Percentiles rank a stretch among this genome's conserved stretches.
phyloP scores from a whole-genome alignment of 2,329 filamentous ascomycete species.

The Cladosporium sp. region DNA sequence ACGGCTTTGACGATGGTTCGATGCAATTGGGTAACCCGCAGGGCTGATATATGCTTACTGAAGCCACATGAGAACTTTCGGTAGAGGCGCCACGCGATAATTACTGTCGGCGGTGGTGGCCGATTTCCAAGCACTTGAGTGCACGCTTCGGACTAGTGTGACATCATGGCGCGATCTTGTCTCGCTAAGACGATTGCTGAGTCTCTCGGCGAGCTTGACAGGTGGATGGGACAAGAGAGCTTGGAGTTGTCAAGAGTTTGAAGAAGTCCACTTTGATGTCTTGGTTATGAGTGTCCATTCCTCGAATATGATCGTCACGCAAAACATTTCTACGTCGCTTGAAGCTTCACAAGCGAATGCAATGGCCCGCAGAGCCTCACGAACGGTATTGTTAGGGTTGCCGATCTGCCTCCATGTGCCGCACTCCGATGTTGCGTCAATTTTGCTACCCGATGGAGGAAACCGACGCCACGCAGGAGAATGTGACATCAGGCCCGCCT shows the following conservation, averaged over 20 bases:
- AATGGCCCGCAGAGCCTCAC: conserved; percentile 11
- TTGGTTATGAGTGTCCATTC: neutral
- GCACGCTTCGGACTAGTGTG: conserved; percentile 10
- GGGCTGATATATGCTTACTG: conserved; percentile 7
- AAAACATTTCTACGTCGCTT: neutral
- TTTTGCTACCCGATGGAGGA: conserved; percentile 14
- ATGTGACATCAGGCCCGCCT: conserved; percentile 4
- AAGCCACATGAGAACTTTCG: neutral
- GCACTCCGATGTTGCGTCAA: neutral
- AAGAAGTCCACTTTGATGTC: neutral
- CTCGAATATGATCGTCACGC: neutral
- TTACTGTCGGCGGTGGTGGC: neutral
- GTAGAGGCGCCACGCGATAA: neutral
- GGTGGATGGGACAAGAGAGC: conserved; percentile 17
- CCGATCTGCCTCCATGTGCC: neutral
- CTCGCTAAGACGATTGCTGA: conserved; percentile 15
- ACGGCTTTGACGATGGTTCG: neutral
- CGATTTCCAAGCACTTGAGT: neutral
- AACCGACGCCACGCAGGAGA: conserved; percentile 13
- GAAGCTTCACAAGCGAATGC: neutral
- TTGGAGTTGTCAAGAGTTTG: conserved; percentile 16
- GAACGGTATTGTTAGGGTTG: neutral
- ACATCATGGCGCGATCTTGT: conserved; percentile 9
- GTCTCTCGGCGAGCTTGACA: conserved; percentile 18
- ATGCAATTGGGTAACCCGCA: neutral